Evolutionary conservation across 2,329 filamentous ascomycete species (phyloP), one percentile per base, ranked within the genome.

Genomic region (Blastomyces gilchristii): DNA sequence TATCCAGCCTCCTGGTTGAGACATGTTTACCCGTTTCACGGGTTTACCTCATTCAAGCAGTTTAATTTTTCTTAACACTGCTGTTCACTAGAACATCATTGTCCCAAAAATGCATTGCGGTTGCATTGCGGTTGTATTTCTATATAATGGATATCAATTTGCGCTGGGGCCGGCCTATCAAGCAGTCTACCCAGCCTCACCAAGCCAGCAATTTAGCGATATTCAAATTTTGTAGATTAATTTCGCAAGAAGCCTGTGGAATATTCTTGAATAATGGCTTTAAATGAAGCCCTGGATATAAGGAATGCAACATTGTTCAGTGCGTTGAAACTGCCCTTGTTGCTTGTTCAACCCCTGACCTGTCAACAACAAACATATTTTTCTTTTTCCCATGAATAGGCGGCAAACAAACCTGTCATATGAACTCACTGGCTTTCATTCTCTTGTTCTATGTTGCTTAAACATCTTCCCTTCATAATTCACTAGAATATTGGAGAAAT

Each of bases 361-460:
- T 49, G n/a, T 49, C 58, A 59, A 39, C 58, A 49, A 59, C 28
- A 31, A 37, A 37, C 58, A 59, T 25, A 9, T 37, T 25, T 59
- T 47, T 39, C 37, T 1, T 12, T 39, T 11, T 3, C 9, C 37
- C 58, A 47, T 37, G 43, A 22, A 34, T 43, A 37, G 12, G 37
- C 16, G 12, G 37, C 16, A 28, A 39, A 58, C 34, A n/a, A 22
- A 14, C 28, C 28, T 37, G 58, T 37, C 43, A 49, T 14, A 14
- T 59, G 28, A 7, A 47, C 18, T 50, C 43, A 34, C 43, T 22
- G 37, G 16, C 58, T 11, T 22, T 47, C 14, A 31, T 59, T n/a
- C 28, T 34, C 43, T 28, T n/a, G 12, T 49, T 59, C 11, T 18
- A 16, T 41, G 18, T 28, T 47, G 9, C 14, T 45, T 18, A 45